Conservation (phyloP, 176 grass and related monocot genomes). For the Rhipidocladum racemiflorum region DNA sequence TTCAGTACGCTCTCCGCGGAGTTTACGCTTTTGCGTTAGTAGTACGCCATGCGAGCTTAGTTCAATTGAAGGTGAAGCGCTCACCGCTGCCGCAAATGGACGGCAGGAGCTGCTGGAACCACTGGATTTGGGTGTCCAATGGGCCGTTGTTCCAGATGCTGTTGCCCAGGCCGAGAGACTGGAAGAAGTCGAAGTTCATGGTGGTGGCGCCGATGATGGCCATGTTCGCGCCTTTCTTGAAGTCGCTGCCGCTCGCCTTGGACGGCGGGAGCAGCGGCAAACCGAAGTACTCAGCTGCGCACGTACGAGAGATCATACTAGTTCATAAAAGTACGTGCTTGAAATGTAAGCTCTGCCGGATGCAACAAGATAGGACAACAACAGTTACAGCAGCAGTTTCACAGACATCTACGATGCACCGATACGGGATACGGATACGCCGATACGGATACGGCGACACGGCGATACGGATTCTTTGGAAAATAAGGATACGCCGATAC, state of each 20-base stretch:
- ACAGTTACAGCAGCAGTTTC: no score
- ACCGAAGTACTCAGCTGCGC: conserved; percentile 59
- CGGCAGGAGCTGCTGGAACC: conserved; percentile 67
- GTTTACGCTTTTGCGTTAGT: background rate
- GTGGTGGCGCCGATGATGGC: conserved; percentile 80
- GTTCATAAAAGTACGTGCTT: background rate
- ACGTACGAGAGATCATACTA: background rate
- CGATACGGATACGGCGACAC: no score
- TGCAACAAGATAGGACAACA: no score
- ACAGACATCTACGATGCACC: no score
- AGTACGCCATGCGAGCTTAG: background rate
- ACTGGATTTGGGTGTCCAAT: conserved; percentile 63
- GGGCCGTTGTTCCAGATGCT: conserved; percentile 68
- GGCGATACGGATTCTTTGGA: no score
- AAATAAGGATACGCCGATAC: no score
- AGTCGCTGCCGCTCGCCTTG: conserved; percentile 43
- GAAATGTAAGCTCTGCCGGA: no score
- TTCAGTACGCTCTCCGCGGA: background rate
- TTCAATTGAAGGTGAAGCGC: background rate
- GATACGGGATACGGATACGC: no score
- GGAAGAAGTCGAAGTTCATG: conserved; percentile 62
- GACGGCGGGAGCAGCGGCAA: conserved; percentile 73
- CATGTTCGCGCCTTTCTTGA: conserved; percentile 76
- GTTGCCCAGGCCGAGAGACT: conserved; percentile 48
- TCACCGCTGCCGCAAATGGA: conserved; percentile 65